Base-by-base conservation (phyloP, 176 grass and related monocot genomes). In the Juncus effusus region DNA sequence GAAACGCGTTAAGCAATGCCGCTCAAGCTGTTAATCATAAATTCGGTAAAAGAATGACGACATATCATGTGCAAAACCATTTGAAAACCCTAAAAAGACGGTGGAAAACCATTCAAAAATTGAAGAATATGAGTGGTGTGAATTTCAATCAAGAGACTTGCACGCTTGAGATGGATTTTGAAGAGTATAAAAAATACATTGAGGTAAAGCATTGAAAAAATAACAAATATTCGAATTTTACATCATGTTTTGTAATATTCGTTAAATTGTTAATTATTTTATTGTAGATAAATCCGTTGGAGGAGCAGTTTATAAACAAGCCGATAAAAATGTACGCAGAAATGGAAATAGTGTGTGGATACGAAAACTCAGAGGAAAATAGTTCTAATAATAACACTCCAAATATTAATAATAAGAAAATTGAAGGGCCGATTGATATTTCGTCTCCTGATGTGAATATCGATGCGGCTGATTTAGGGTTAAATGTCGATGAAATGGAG, bases 281-380 rank as follows among this genome's bases (percentile, higher is more conserved):
- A 4, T 65, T 65, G 62, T 65, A 65, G 62, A 39, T 8, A 19
- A 13, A 65, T 44, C 62, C 40, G 9, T 15, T 40, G 45, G 62
- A 65, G 14, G 62, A 65, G 40, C 41, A 65, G 19, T 65, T 65
- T 19, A 65, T 65, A 16, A 65, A 65, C 62, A 65, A 47, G 62
- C 62, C 62, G 9, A 65, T 65, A 65, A 65, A 50, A 65, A 16
- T 45, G 40, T 65, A 65, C 45, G 3, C 3, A 1, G 62, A 65
- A 16, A 28, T 65, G 62, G 62, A 65, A 39, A 65, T 65, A 16
- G 62, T 65, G 4, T 65, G 40, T 50, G 62, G 62, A 40, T 45
- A 44, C 44, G 62, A 65, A 15, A 13, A 65, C 45, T 13, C 19
- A 65, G 13, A 45, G 3, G 62, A 65, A 16, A 15, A 45, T 45